Conservation (phyloP, 1,284 basidiomycete genomes). For the Trichosporon sp. region DNA sequence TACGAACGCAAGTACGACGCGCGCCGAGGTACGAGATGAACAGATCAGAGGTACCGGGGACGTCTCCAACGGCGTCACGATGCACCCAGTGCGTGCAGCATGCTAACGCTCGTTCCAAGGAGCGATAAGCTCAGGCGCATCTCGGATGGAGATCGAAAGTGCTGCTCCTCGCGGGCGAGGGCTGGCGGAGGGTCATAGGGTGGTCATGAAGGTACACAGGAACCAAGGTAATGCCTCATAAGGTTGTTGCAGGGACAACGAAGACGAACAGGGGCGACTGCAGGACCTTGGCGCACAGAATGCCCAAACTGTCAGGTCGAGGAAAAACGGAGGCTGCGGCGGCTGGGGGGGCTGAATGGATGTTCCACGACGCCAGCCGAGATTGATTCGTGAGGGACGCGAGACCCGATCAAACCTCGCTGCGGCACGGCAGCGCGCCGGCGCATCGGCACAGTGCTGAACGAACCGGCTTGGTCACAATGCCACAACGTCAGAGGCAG, state of each 20-base stretch:
- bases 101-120: not conserved
- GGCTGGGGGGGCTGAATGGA: not conserved
- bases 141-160: not conserved
- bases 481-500: not conserved
- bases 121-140: not conserved
- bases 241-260: not conserved
- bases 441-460: too few species aligned
- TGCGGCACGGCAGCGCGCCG: not conserved
- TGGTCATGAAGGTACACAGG: not conserved
- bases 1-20: not conserved
- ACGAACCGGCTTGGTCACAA: too few species aligned
- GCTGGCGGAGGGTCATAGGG: not conserved
- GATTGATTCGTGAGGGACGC: constrained; percentile 6
- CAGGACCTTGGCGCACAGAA: constrained; percentile 2
- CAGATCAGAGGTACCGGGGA: constrained; percentile 7
- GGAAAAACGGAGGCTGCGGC: not conserved
- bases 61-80: not conserved
- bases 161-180: not conserved
- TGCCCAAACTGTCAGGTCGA: not conserved
- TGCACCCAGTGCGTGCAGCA: not conserved
- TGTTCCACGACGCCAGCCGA: constrained; percentile 4
- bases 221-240: not conserved
- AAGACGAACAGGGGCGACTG: not conserved
- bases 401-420: constrained; percentile 6
- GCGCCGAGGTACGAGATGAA: constrained; percentile 2